Base-by-base conservation (phyloP, 1,284 basidiomycete genomes). In the Apiotrichum akiyoshidainum region DNA sequence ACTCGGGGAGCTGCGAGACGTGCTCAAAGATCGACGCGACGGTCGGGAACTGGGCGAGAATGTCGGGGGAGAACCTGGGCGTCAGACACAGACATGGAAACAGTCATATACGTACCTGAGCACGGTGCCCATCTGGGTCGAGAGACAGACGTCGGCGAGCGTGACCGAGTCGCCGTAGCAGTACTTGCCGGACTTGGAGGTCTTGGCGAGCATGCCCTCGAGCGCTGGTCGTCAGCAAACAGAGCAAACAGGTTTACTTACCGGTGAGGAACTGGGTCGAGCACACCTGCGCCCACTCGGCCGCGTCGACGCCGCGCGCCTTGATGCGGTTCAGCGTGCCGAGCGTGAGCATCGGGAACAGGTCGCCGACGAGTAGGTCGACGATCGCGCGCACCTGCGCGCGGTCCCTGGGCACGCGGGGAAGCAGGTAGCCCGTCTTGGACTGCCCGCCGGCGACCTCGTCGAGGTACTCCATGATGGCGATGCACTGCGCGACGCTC, bases 381-480 rank as follows among this genome's bases (percentile, higher is more conserved):
- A 60, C 47, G 3, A 63, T 58, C 34, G 40, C 46, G 37, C 61
- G 49, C 1, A 63, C 53, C 5, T 50, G 14, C 2, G 56, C 58
- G 17, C 58, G 53, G n/a, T 39, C 57, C 31, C 39, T 22, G 17
- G 55, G 48, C 42, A 46, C 31, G 39, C n/a, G 34, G 1, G 61
- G 61, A 31, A 63, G 51, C 0, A 63, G 58, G 17, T 31, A 26
- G 7, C 58, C 58, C 4, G 31, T 19, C 16, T 46, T 34, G 16
- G 54, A 54, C 22, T 17, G 1, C 1, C 21, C 21, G 31, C 60
- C 60, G 14, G 33, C 58, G 41, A 22, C 39, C 37, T 57, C 61
- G 47, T 63, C 61, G 34, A 63, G 41, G 42, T 57, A 63, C 56
- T 63, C 61, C 40, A 63, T 52, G 44, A 63, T 63, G 12, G 58